Evolutionary conservation across 164 flowering plant species (phyloP), one percentile per base, ranked within the genome.

Genomic region (Magnolia changhungtana): DNA sequence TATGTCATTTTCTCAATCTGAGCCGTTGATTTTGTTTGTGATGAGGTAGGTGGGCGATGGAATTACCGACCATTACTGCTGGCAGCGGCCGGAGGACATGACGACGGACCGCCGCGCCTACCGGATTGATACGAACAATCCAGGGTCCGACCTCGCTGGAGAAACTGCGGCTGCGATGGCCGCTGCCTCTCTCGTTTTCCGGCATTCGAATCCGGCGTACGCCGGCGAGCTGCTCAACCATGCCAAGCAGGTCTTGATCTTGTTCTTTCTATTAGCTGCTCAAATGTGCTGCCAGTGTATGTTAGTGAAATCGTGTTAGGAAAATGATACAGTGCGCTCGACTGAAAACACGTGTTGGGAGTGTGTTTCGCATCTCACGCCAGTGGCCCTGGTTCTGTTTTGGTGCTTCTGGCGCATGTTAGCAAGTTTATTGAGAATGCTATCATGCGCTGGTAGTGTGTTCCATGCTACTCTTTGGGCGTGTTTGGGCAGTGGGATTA

Each of bases 1-100:
- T 3, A 8, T 59, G 63, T 59, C 63, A 64, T 64, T 20, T 64
- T 64, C 50, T 31, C 49, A 68, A 68, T 18, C 45, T 37, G n/a
- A 68, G 19, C 61, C 61, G 61, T 14, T 31, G 2, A 13, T 29
- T 29, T 18, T 16, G 19, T 68, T 66, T 66, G 9, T 63, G 20
- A 63, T 63, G n/a, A 31, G 16, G 66, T 79, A 92, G 98, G 97
- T 95, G 73, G 98, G 98, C 64, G 98, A 95, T 81, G 97, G 97
- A 3, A 87, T 85, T 78, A 86, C 89, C n/a, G 98, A 95, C 81
- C 98, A 95, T 79, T 86, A 86, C 85, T 95, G 98, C 82, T 94
- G 98, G 98, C 96, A 94, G 80, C 78, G 98, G 72, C 97, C 98
- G 9, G 98, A 94, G 80, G 98, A 95, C 79, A 95, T 95, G 98